phyloP scores from a whole-genome alignment of 2,329 filamentous ascomycete genomes.

The Chaetomiaceae sp. region DNA sequence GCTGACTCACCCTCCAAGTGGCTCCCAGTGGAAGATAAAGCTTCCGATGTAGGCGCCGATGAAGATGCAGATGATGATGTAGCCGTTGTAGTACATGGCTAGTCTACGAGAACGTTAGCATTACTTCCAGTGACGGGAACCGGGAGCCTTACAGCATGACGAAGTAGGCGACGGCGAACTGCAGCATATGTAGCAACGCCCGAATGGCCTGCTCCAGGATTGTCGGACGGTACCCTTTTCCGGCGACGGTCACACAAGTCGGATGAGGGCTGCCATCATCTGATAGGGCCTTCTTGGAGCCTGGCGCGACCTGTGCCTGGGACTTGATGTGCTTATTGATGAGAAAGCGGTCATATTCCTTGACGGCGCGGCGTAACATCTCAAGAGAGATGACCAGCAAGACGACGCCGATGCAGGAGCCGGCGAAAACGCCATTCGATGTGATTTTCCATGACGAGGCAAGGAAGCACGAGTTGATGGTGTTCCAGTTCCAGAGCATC shows the following conservation, averaged over 20 bases:
- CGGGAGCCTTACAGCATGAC: constrained; percentile 57
- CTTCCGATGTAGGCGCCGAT: constrained; percentile 69
- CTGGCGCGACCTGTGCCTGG: constrained; percentile 12
- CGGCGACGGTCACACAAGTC: constrained; percentile 1
- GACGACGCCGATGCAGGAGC: constrained; percentile 73
- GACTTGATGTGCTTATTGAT: constrained; percentile 44
- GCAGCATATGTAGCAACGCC: constrained; percentile 62
- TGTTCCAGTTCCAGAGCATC: constrained; percentile 82
- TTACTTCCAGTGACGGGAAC: neutral
- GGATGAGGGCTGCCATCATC: constrained; percentile 9
- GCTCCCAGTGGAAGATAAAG: constrained; percentile 71
- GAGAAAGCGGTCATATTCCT: constrained; percentile 69
- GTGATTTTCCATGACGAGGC: constrained; percentile 64
- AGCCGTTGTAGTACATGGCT: constrained; percentile 64
- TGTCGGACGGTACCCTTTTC: constrained; percentile 49
- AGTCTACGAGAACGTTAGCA: constrained; percentile 27
- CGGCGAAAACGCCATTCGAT: constrained; percentile 68
- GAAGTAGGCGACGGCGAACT: constrained; percentile 73
- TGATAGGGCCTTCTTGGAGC: constrained; percentile 24
- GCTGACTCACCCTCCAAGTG: constrained; percentile 31
- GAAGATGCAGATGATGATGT: constrained; percentile 77
- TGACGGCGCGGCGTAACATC: constrained; percentile 62
- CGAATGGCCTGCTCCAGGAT: constrained; percentile 62
- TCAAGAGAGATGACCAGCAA: constrained; percentile 71
- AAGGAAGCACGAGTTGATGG: constrained; percentile 69